phyloP scores from a whole-genome alignment of 2,329 filamentous ascomycete species.

The Beauveria sp. region DNA sequence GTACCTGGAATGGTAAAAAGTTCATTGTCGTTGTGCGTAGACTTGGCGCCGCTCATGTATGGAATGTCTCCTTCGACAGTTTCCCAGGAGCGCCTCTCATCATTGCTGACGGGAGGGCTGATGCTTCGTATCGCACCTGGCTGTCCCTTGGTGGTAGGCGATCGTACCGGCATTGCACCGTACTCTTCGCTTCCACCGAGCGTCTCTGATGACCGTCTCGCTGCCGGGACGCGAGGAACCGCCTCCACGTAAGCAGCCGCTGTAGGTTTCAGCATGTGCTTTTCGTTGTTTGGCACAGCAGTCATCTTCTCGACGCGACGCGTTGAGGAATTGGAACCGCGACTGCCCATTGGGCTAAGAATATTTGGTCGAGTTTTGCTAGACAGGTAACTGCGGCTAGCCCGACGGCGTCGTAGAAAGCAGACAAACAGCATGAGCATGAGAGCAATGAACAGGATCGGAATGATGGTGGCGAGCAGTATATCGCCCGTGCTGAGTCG shows the following conservation, averaged over 20 bases:
- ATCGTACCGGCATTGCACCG: constrained; percentile 6
- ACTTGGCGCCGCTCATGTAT: constrained; percentile 19
- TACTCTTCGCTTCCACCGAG: constrained; percentile 15
- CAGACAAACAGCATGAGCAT: constrained; percentile 27
- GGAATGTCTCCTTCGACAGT: constrained; percentile 14
- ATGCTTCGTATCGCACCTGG: not conserved
- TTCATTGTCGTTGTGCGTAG: constrained; percentile 16
- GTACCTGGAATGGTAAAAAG: constrained; percentile 20
- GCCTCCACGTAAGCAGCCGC: constrained; percentile 19
- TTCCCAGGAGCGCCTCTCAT: constrained; percentile 10
- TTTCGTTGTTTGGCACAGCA: constrained; percentile 12
- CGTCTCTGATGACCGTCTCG: constrained; percentile 21
- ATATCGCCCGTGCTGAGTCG: constrained; percentile 27
- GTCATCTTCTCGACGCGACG: constrained; percentile 17
- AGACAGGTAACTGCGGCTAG: constrained; percentile 21
- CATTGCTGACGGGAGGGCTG: constrained; percentile 1
- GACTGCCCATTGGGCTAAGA: constrained; percentile 23
- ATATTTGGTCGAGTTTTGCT: constrained; percentile 25
- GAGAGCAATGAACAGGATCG: constrained; percentile 29
- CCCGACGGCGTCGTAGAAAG: constrained; percentile 25
- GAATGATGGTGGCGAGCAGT: constrained; percentile 37
- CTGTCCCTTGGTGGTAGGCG: not conserved
- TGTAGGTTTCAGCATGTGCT: constrained; percentile 14
- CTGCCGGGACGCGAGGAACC: constrained; percentile 18
- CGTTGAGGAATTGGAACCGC: constrained; percentile 19